These are phyloP conservation scores for Kwoniella botswanensis DNA, from an alignment of 768 basidiomycete genomes.

Conservation along the genomic window DNA sequence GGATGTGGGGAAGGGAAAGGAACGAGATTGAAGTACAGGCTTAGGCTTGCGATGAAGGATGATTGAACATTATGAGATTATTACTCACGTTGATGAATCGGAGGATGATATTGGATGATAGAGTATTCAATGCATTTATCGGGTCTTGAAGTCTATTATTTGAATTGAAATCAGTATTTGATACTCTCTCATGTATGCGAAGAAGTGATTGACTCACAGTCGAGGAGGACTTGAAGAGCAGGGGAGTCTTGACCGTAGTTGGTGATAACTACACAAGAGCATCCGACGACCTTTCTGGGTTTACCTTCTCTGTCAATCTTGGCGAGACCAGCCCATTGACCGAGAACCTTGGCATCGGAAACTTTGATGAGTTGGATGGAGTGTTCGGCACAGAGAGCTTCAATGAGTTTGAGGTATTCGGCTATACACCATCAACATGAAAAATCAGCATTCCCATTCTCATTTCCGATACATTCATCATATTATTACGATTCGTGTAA, in stretches of 20 bases:
- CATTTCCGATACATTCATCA: neutral
- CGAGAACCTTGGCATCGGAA: constrained; percentile 95
- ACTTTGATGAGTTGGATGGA: constrained; percentile 99
- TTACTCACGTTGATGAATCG: constrained; percentile 8
- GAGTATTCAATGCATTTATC: constrained; percentile 61
- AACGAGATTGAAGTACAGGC: neutral
- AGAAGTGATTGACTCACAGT: constrained; percentile 40
- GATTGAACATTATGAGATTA: constrained; percentile 4
- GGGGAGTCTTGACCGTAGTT: constrained; percentile 95
- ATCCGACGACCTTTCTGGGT: constrained; percentile 79
- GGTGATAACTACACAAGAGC: constrained; percentile 85
- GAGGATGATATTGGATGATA: constrained; percentile 5
- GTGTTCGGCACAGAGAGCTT: constrained; percentile 98
- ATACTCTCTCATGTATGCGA: constrained; percentile 16
- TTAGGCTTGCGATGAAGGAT: neutral
- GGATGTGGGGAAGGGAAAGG: constrained; percentile 8
- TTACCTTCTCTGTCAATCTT: constrained; percentile 99
- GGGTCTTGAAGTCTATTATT: constrained; percentile 85
- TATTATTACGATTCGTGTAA: neutral
- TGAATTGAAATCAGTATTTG: constrained; percentile 68
- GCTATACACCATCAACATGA: constrained; percentile 59
- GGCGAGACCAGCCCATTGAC: constrained; percentile 98
- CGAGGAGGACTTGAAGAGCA: constrained; percentile 78
- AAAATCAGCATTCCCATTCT: neutral
- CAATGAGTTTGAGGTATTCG: constrained; percentile 99